These are phyloP conservation scores for Jaltomata sinuosa DNA, from an alignment of 257 asterid genomes.

Conservation along the genomic window DNA sequence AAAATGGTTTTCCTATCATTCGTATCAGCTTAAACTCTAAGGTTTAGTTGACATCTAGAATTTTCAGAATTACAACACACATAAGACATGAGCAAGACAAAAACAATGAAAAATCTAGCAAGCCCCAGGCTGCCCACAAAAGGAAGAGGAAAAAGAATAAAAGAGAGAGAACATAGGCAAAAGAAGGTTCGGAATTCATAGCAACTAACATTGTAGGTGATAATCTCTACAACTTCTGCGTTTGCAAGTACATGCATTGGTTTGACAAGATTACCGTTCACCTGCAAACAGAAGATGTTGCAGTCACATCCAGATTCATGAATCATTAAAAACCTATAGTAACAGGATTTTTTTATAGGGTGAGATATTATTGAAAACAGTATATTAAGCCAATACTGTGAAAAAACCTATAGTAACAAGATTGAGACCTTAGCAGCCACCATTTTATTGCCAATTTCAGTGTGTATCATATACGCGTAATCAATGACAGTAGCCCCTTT, in stretches of 20 bases:
- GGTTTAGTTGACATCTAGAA: background rate
- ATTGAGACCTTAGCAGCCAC: constrained; percentile 81
- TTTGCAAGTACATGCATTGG: constrained; percentile 71
- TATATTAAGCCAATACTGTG: background rate
- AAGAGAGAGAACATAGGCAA: background rate
- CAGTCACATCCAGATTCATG: constrained; percentile 3
- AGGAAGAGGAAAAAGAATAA: background rate
- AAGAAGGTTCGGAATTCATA: background rate
- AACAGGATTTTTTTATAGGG: background rate
- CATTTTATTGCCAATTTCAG: constrained; percentile 87
- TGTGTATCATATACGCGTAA: constrained; percentile 87
- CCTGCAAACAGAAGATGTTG: constrained; percentile 37
- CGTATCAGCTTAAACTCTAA: background rate
- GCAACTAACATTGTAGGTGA: constrained; percentile 68
- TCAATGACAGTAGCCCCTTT: constrained; percentile 77
- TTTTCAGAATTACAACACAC: background rate
- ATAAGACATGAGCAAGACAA: background rate
- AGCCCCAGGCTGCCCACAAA: background rate
- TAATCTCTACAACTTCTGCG: constrained; percentile 88
- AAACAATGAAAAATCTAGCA: background rate
- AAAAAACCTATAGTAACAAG: background rate
- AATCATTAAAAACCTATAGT: background rate
- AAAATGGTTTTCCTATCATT: background rate
- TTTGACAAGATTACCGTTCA: constrained; percentile 84
- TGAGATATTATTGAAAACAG: background rate